Base-by-base conservation (phyloP, 306 rosid genomes). In the Cucurbita ficifolia region DNA sequence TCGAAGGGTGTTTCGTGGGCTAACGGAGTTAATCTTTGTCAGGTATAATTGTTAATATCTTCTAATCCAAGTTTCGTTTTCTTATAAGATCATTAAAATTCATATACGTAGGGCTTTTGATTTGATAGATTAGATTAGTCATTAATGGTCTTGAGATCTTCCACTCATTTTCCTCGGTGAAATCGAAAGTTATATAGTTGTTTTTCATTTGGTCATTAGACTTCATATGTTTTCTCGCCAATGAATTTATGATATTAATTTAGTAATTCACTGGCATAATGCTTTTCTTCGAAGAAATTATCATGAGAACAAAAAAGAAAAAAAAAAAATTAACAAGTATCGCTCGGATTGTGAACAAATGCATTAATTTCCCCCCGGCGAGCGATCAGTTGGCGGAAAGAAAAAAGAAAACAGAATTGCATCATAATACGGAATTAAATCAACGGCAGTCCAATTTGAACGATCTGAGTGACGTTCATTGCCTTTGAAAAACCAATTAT, bases 1-100 rank as follows among this genome's bases (percentile, higher is more conserved):
- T 82, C 84, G 16, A 84, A 78, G 42, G 24, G 81, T 72, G 87
- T 92, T 73, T 86, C 96, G 71, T 89, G 96, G 96, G 89, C 94
- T 83, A 63, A 81, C 54, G 86, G 77, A 77, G 61, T 80, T 72
- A 63, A 79, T 80, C 90, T 89, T 80, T 81, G 88, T 87, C 96
- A 92, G 96, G 96, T 92, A 92, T 86, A 87, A 77, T 69, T 42
- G 60, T 70, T 22, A 49, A 48, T 62, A 62, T 79, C 77, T 87
- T 73, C 54, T 69, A 69, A 72, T 83, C 77, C 22, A 73, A 80
- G 38, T 56, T 75, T 73, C 39, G 21, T 8, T 46, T 49, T 70
- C 21, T 5, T 74, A 18, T 40, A 35, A 35, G 62, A 17, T 60
- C 17, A 5, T 17, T 57, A 75, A 67, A 58, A 17, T 19, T 51